These are phyloP conservation scores for Kernera saxatilis DNA, from an alignment of 345 rosid genomes.

Conservation along the genomic window DNA sequence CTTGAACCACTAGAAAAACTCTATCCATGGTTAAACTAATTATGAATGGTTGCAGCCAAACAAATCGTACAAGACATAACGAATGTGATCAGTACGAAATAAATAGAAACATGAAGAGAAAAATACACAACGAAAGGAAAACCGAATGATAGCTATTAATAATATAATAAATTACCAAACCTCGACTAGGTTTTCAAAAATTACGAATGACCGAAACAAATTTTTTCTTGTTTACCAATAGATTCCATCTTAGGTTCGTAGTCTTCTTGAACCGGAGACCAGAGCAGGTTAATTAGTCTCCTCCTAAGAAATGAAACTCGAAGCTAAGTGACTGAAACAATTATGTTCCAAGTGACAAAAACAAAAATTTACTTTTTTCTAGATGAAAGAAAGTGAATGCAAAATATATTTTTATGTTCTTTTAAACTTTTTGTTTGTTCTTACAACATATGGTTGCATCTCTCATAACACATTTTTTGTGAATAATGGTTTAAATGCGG, in stretches of 20 bases:
- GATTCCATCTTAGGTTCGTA: too few relatives aligned
- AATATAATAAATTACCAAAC: too few relatives aligned
- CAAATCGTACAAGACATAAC: neutral
- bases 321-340: too few relatives aligned
- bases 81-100: neutral
- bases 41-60: neutral
- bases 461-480: neutral
- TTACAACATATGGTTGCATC: neutral
- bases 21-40: neutral
- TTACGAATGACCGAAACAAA: too few relatives aligned
- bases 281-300: too few relatives aligned
- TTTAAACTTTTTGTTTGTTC: neutral
- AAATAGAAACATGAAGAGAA: neutral
- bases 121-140: neutral
- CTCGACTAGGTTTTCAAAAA: too few relatives aligned
- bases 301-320: too few relatives aligned
- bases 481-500: too few relatives aligned
- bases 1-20: neutral
- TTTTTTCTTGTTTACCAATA: too few relatives aligned
- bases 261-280: too few relatives aligned
- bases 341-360: too few relatives aligned
- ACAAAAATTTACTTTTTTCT: too few relatives aligned
- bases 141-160: neutral
- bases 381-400: neutral
- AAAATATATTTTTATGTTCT: neutral